phyloP scores from a whole-genome alignment of 1,139 yeast genomes.

The Spencermartinsiella ligniputridi region DNA sequence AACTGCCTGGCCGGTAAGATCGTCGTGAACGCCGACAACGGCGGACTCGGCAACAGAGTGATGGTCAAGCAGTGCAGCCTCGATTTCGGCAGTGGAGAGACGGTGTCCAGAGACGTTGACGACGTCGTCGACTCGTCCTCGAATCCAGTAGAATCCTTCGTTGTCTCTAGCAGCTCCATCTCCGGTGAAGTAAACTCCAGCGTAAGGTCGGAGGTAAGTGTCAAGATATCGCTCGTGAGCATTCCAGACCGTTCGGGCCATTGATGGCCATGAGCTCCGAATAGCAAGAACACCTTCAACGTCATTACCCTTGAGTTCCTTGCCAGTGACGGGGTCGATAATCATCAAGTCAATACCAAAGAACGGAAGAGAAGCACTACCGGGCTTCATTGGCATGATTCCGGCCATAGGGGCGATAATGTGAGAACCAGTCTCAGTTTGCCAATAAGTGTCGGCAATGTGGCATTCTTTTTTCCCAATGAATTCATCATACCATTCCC shows the following conservation, averaged over 20 bases:
- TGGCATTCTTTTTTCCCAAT: conserved; percentile 86
- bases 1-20: conserved; percentile 96
- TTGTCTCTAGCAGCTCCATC: conserved; percentile 98
- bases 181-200: conserved; percentile 96
- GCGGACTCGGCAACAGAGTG: conserved; percentile 85
- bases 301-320: conserved; percentile 79
- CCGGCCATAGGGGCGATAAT: conserved; percentile 95
- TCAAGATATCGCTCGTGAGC: conserved; percentile 88
- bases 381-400: conserved; percentile 92
- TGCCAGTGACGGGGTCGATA: conserved; percentile 88
- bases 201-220: conserved; percentile 92
- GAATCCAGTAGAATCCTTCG: conserved; percentile 97
- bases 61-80: conserved; percentile 83
- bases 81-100: conserved; percentile 95
- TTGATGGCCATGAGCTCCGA: conserved; percentile 91
- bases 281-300: conserved; percentile 95
- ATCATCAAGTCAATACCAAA: conserved; percentile 89
- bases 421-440: conserved; percentile 96
- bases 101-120: conserved; percentile 98
- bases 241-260: conserved; percentile 95
- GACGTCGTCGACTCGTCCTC: conserved; percentile 98
- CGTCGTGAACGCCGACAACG: conserved; percentile 91
- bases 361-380: conserved; percentile 94
- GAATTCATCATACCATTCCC: conserved; percentile 97
- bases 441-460: conserved; percentile 97